phyloP scores from a whole-genome alignment of 78 protist species.

The Dictyostelium capitatum region DNA sequence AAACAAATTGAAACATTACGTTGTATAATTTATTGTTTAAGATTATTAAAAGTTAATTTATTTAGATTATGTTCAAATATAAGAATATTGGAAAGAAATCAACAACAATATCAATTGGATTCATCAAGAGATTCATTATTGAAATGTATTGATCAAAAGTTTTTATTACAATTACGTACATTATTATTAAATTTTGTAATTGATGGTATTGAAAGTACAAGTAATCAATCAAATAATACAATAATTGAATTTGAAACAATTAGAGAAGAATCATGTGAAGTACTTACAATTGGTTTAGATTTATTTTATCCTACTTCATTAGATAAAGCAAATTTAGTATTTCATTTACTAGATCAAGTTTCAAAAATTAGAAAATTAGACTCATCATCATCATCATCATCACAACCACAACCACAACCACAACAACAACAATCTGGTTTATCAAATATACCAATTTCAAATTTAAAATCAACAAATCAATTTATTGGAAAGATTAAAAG shows the following conservation, averaged over 20 bases:
- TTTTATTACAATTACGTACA: conserved; percentile 32
- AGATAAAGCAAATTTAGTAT: conserved; percentile 77
- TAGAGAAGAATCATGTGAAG: conserved; percentile 78
- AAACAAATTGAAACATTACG: conserved; percentile 39
- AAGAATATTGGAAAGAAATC: conserved; percentile 39
- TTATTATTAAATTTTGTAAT: conserved; percentile 42
- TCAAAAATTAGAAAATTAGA: conserved; percentile 30
- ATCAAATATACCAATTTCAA: conserved; percentile 22
- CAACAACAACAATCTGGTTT: conserved; percentile 11
- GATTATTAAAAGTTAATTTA: conserved; percentile 76
- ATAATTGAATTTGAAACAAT: conserved; percentile 22
- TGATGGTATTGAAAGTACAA: conserved; percentile 33
- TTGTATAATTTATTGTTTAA: conserved; percentile 58
- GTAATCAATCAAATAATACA: not conserved
- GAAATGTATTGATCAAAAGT: conserved; percentile 73
- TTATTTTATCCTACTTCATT: conserved; percentile 80
- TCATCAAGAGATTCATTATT: conserved; percentile 56
- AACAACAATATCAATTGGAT: conserved; percentile 47
- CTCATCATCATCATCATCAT: not conserved
- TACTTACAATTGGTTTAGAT: conserved; percentile 81
- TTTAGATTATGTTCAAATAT: conserved; percentile 63
- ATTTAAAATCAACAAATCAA: conserved; percentile 1
- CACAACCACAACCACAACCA: not conserved
- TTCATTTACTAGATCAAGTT: conserved; percentile 47
- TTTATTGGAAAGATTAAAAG: not conserved